Percentiles rank a stretch among this genome's conserved stretches.
These are phyloP conservation scores for Hyphopichia buzzinii DNA, from an alignment of 1,139 yeast species.

Conservation along the genomic window DNA sequence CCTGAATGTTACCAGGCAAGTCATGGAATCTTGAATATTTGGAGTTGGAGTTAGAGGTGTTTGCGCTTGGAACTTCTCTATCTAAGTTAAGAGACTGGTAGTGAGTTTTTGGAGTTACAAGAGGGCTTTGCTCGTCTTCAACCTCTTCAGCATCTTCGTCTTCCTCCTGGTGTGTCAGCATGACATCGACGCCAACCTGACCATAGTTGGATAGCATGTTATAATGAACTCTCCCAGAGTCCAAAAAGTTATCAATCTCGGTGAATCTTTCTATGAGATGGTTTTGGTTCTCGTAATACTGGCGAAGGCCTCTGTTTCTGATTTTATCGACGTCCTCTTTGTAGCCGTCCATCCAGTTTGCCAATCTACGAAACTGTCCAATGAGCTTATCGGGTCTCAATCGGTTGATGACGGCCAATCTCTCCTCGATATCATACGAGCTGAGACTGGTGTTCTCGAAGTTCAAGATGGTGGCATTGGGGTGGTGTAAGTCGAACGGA, in stretches of 20 bases:
- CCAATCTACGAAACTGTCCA: slow-evolving; percentile 48
- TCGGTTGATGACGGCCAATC: slow-evolving; percentile 17
- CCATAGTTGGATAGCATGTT: slow-evolving; percentile 65
- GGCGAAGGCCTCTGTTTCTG: slow-evolving; percentile 20
- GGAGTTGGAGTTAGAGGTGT: slow-evolving; percentile 10
- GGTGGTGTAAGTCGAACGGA: slow-evolving; percentile 13
- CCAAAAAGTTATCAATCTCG: slow-evolving; percentile 65
- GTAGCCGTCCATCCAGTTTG: slow-evolving; percentile 46
- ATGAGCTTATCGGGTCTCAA: slow-evolving; percentile 54
- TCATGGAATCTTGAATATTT: slow-evolving; percentile 36
- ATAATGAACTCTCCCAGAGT: slow-evolving; percentile 64
- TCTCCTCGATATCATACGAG: slow-evolving; percentile 21
- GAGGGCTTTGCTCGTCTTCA: neutral
- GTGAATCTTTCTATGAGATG: slow-evolving; percentile 53
- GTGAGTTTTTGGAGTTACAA: neutral
- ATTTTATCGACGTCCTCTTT: slow-evolving; percentile 21
- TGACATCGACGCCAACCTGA: slow-evolving; percentile 13
- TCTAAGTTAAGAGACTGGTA: slow-evolving; percentile 4
- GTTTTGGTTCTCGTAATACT: slow-evolving; percentile 54
- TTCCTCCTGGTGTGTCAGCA: slow-evolving; percentile 24
- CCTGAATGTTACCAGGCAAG: slow-evolving; percentile 61
- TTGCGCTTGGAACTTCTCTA: neutral
- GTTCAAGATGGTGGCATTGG: slow-evolving; percentile 7
- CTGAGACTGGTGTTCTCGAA: slow-evolving; percentile 16
- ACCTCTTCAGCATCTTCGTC: slow-evolving; percentile 14